These are phyloP conservation scores for Phytopythium vexans DNA, from an alignment of 352 stramenopile genomes.

Conservation along the genomic window DNA sequence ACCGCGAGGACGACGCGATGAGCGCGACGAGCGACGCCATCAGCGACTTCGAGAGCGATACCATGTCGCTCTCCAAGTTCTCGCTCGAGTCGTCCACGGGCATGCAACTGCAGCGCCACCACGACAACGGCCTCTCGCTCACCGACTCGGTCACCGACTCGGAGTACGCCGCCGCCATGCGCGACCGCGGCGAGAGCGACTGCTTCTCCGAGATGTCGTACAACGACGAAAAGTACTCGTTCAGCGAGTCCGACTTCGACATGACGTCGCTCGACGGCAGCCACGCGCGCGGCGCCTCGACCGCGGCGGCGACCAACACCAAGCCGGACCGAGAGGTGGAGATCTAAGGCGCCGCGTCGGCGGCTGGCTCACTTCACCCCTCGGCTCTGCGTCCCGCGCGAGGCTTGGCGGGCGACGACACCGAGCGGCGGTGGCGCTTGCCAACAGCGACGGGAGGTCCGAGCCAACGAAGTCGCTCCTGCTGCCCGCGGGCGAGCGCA, in stretches of 20 bases:
- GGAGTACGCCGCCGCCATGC: slow-evolving; percentile 56
- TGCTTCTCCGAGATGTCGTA: slow-evolving; percentile 80
- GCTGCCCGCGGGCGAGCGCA: not conserved
- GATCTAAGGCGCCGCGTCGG: slow-evolving; percentile 32
- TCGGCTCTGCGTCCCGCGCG: too few relatives aligned
- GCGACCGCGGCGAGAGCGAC: slow-evolving; percentile 52
- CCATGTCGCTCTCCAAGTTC: slow-evolving; percentile 43
- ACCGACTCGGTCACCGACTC: slow-evolving; percentile 66
- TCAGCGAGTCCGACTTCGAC: slow-evolving; percentile 48
- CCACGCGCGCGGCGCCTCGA: slow-evolving; percentile 19
- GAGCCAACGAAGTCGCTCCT: not conserved
- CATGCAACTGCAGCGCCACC: slow-evolving; percentile 8
- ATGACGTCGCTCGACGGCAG: slow-evolving; percentile 30
- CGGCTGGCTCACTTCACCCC: too few relatives aligned
- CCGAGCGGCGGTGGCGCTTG: too few relatives aligned
- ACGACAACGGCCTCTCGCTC: slow-evolving; percentile 27
- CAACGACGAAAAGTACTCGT: slow-evolving; percentile 81
- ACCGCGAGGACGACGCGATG: slow-evolving; percentile 29
- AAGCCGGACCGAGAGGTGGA: slow-evolving; percentile 52
- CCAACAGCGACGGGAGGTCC: not conserved
- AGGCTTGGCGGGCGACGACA: too few relatives aligned
- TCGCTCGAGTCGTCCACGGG: slow-evolving; percentile 47
- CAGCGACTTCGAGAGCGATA: slow-evolving; percentile 59
- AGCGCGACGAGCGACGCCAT: slow-evolving; percentile 43
- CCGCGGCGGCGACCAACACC: slow-evolving; percentile 1